Base-by-base conservation (phyloP, 1,284 basidiomycete species). In the Sporisorium sorghi region DNA sequence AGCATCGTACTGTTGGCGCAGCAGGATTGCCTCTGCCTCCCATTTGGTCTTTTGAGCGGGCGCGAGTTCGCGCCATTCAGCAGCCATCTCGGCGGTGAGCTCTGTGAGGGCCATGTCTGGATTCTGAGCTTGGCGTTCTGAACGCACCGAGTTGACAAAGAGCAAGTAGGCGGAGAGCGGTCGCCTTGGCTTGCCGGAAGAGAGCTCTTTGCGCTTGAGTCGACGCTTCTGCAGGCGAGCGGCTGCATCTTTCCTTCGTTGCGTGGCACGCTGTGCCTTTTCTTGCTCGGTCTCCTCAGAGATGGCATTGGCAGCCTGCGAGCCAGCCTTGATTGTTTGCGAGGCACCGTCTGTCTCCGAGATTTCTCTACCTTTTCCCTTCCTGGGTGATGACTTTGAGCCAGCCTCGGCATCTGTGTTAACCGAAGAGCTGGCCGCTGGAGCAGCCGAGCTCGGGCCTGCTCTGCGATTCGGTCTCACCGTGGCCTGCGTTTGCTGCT, bases 101-200 rank as follows among this genome's bases (percentile, higher is more conserved):
- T 62, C 39, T 19, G 72, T 74, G 24, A 77, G 54, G 5, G 57
- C 39, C 58, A 59, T 55, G 28, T 55, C 51, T 17, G 67, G 57
- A 28, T 70, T 65, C 21, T 71, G 58, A 30, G 54, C 43, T 30
- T 63, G 64, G 14, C 69, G 49, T 14, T 56, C 49, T 24, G 63
- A 24, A n/a, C 75, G 67, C n/a, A 68, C 56, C 11, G 71, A 71
- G 49, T 70, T 71, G 53, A 75, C 62, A 40, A 65, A 77, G 35
- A 74, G 58, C 5, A 77, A 50, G 23, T 77, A 77, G 23, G 75
- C 71, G 8, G 63, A 63, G 28, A 63, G 58, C 2, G 70, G 73
- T 11, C 68, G 55, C 11, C 46, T 51, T 6, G 76, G 72, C 35
- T 75, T 74, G 35, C 76, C 68, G 3, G 58, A 26, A 15, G 64